Conservation (phyloP, 495 filamentous ascomycete species). For the Lichenothelia convexa region DNA sequence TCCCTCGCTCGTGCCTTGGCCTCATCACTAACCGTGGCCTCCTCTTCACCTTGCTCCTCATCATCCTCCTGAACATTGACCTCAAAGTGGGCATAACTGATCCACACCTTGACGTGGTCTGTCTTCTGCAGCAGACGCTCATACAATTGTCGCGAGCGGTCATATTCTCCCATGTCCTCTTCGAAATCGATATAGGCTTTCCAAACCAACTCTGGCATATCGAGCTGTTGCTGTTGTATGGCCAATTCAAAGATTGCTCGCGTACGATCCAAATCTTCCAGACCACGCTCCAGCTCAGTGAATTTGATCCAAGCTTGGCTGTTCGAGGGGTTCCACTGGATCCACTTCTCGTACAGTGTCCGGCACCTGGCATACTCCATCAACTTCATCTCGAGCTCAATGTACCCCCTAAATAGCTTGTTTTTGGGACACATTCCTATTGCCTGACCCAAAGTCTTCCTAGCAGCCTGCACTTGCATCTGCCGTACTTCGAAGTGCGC, state of each 20-base stretch:
- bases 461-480: constrained; percentile 54
- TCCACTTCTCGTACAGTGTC: constrained; percentile 80
- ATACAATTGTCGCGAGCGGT: constrained; percentile 62
- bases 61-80: constrained; percentile 66
- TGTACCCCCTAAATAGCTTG: constrained; percentile 83
- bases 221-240: constrained; percentile 63
- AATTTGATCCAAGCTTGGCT: constrained; percentile 89
- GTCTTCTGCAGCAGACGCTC: constrained; percentile 85
- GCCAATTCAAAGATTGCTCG: constrained; percentile 89
- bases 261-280: constrained; percentile 73
- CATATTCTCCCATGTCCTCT: constrained; percentile 81
- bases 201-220: constrained; percentile 97
- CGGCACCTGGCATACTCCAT: constrained; percentile 85
- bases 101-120: constrained; percentile 97
- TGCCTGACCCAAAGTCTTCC: constrained; percentile 74
- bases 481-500: constrained; percentile 89
- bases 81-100: constrained; percentile 90
- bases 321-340: constrained; percentile 78
- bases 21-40: constrained; percentile 59
- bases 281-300: constrained; percentile 72
- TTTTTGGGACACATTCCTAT: constrained; percentile 94
- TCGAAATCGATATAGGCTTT: constrained; percentile 98
- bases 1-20: constrained; percentile 65
- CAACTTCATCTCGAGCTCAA: constrained; percentile 74
- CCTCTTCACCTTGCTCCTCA: constrained; percentile 38